phyloP scores from a whole-genome alignment of 139 green algal species.

The Raphidocelis subcapitata region DNA sequence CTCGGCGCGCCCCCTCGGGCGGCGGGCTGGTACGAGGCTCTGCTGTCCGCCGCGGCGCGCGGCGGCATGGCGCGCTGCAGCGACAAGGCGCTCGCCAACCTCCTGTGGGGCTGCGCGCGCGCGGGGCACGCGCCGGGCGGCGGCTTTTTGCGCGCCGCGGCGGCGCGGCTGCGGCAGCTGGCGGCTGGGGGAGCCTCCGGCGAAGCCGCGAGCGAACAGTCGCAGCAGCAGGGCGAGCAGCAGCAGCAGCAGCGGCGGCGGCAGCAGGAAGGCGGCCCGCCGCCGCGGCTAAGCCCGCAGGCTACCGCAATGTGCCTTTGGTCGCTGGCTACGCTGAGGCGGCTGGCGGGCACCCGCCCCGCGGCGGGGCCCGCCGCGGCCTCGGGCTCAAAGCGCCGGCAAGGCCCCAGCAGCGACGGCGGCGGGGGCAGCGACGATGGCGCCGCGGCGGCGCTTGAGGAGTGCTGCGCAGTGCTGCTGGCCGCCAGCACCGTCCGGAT shows the following conservation, averaged over 20 bases:
- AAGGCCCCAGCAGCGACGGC: too few species aligned
- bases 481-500: neutral
- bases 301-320: too few species aligned
- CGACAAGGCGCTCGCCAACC: constrained; percentile 17
- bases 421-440: neutral
- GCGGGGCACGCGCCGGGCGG: neutral
- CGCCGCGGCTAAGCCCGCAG: too few species aligned
- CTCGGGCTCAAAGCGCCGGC: too few species aligned
- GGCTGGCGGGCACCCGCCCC: neutral
- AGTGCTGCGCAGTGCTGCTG: neutral
- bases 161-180: neutral
- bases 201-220: neutral
- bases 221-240: neutral
- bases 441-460: neutral
- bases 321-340: too few species aligned
- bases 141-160: neutral
- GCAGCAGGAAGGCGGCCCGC: neutral
- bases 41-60: neutral
- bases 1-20: neutral
- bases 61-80: neutral
- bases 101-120: constrained; percentile 11
- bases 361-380: neutral
- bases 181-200: neutral
- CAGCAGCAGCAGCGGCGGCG: constrained; percentile 1
- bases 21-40: constrained; percentile 1